phyloP scores from a whole-genome alignment of 2,329 filamentous ascomycete genomes.

The Cucurbitaria berberidis region DNA sequence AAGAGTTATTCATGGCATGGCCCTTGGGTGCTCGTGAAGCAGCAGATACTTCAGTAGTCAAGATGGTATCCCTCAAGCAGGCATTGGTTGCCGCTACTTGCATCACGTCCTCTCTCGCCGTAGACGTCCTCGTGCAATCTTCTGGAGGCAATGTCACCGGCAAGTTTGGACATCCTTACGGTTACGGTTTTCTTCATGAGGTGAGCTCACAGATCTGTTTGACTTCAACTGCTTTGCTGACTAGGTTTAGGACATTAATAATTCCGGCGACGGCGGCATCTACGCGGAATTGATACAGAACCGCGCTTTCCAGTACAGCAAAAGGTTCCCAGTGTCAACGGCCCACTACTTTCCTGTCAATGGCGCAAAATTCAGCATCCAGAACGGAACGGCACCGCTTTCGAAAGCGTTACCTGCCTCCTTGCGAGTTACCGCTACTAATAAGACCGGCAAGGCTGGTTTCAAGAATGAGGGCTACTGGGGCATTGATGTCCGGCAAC shows the following conservation, averaged over 20 bases:
- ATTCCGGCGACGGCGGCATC: conserved; percentile 74
- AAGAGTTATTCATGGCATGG: neutral
- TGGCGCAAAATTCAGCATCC: conserved; percentile 44
- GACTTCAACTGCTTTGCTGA: conserved; percentile 1
- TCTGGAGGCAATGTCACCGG: conserved; percentile 38
- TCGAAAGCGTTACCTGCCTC: conserved; percentile 54
- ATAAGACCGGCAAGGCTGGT: conserved; percentile 51
- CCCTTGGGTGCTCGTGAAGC: neutral
- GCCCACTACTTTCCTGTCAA: conserved; percentile 43
- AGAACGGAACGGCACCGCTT: conserved; percentile 50
- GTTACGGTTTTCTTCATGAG: conserved; percentile 43
- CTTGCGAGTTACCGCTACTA: conserved; percentile 50
- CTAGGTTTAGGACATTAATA: conserved; percentile 57
- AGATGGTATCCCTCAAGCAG: conserved; percentile 27
- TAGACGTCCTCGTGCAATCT: conserved; percentile 35
- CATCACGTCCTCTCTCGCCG: conserved; percentile 27
- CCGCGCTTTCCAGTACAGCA: conserved; percentile 68
- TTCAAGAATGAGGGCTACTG: conserved; percentile 59
- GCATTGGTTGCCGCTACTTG: conserved; percentile 29
- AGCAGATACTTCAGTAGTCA: neutral
- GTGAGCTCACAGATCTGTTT: conserved; percentile 5
- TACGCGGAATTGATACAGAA: conserved; percentile 75
- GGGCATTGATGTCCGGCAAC: conserved; percentile 58
- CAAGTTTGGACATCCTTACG: conserved; percentile 36
- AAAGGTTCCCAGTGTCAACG: conserved; percentile 30